Base-by-base conservation (phyloP, 805 yeast genomes). In the Saccharomycopsis oosterbeekiorum region DNA sequence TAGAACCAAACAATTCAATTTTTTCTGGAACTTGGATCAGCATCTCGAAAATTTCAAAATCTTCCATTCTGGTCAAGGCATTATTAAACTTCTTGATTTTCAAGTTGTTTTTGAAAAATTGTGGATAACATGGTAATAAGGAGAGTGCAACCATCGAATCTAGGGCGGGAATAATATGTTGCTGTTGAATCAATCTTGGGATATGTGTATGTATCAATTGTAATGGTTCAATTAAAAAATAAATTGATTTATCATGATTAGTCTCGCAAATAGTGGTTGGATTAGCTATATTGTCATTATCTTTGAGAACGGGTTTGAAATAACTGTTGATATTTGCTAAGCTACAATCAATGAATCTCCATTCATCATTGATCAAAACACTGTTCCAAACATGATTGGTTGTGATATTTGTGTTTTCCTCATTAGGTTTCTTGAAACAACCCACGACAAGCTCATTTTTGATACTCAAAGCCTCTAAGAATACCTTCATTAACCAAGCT, bases 331-430 rank as follows among this genome's bases (percentile, higher is more conserved):
- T 71, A 67, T 84, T 85, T 1, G 89, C 91, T 37, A 86, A 68
- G 4, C 84, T 76, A 5, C 83, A 85, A 70, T 93, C 99, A 63
- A 93, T 72, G 64, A 94, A 78, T 63, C 93, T 77, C 83, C 92
- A 91, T 69, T 88, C 87, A 63, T 89, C 86, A 15, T 62, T 59
- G 15, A 91, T 73, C 41, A 86, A 71, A 1, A 91, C 84, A 1
- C 96, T 84, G 60, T 90, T 79, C 99, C 99, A 94, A 60, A 88
- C 83, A 72, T 94, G 99, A 68, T 91, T 89, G 42, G 84, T 70
- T n/a, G 75, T 73, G 65, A 78, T 80, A 40, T 70, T 71, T 40
- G 63, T 56, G 60, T 69, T 78, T 55, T 78, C 77, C 54, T 83
- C 84, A 64, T 84, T 84, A 9, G 97, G 96, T 29, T 84, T 81